Evolutionary conservation across 345 rosid species (phyloP).

Genomic region (Melaleuca quinquenervia): DNA sequence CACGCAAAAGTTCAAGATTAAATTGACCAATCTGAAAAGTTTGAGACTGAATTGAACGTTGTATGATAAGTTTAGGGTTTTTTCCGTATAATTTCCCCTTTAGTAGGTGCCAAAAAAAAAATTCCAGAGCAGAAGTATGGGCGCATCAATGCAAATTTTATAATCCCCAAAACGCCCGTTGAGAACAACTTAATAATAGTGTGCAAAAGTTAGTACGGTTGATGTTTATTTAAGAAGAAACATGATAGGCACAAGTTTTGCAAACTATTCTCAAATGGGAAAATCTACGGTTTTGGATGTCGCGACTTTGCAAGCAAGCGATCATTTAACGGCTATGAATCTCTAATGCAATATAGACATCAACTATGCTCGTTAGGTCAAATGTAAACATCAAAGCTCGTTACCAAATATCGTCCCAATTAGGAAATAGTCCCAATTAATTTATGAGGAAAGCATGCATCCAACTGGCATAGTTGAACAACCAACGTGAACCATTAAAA

Average conservation of each 20-base stretch:
- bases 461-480: background rate
- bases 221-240: background rate
- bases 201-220: background rate
- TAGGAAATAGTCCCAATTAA: background rate
- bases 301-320: background rate
- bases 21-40: background rate
- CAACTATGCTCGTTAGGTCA: background rate
- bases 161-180: background rate
- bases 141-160: background rate
- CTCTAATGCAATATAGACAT: background rate
- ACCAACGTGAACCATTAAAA: background rate
- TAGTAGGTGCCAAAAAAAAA: background rate
- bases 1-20: rapidly evolving
- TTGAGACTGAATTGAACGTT: rapidly evolving
- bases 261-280: background rate
- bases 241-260: background rate
- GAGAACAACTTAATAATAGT: background rate
- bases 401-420: background rate
- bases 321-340: background rate
- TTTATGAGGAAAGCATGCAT: background rate
- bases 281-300: background rate
- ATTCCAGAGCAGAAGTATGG: background rate
- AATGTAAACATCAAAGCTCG: background rate
- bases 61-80: rapidly evolving
- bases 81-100: background rate